phyloP scores from a whole-genome alignment of 345 rosid species.

The Orychophragmus violaceus region DNA sequence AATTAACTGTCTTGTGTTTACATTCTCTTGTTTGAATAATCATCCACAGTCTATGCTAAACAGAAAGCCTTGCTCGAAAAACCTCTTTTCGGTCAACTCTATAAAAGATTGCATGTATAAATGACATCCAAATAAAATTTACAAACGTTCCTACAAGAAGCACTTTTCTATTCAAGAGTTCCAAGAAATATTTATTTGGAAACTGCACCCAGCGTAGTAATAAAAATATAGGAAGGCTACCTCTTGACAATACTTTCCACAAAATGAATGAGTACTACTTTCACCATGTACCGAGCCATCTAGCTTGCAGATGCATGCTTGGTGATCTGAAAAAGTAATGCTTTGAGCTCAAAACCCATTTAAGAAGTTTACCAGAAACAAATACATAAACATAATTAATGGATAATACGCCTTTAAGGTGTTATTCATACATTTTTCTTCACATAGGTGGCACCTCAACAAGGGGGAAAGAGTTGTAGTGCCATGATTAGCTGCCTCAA shows the following conservation, averaged over 20 bases:
- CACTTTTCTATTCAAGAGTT: neutral
- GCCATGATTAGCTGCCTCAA: conserved; percentile 34
- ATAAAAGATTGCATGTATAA: neutral
- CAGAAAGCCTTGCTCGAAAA: neutral
- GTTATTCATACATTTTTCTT: conserved; percentile 67
- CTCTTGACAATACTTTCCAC: conserved; percentile 82
- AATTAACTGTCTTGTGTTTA: neutral
- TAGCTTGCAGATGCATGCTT: conserved; percentile 41
- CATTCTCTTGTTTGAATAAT: neutral
- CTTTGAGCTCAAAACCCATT: neutral
- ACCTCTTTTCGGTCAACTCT: neutral
- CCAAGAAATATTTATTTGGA: neutral
- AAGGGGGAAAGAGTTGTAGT: conserved; percentile 26
- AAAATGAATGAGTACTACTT: conserved; percentile 38
- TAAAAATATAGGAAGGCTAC: conserved; percentile 36
- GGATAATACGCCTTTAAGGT: neutral
- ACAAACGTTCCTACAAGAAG: neutral
- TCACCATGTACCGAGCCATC: conserved; percentile 33
- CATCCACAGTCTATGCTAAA: neutral
- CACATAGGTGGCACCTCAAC: conserved; percentile 53
- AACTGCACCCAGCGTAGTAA: neutral
- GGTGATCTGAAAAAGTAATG: conserved; percentile 64
- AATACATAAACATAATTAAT: neutral
- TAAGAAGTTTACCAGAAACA: conserved; percentile 9
- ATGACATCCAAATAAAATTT: neutral